Conservation (phyloP, 129 eudicot genomes). For the carrot (Daucus carota) region DNA sequence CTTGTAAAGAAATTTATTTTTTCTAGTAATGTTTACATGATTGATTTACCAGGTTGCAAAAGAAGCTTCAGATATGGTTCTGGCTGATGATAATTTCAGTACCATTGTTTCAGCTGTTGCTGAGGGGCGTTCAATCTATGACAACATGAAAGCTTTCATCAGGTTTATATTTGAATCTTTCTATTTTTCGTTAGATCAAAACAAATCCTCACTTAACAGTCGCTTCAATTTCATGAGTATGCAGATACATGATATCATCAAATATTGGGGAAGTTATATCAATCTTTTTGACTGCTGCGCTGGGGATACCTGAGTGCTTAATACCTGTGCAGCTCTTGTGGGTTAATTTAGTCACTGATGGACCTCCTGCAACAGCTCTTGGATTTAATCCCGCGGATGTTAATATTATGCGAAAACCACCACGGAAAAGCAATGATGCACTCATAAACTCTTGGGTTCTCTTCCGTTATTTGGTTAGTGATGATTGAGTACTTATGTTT, state of each 20-base stretch:
- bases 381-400: conserved; percentile 87
- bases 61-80: conserved; percentile 93
- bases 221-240: background rate
- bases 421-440: conserved; percentile 65
- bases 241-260: conserved; percentile 91
- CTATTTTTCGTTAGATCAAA: background rate
- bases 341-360: conserved; percentile 41
- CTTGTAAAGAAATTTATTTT: background rate
- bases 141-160: conserved; percentile 88
- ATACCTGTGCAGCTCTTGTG: conserved; percentile 76
- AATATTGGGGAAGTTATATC: conserved; percentile 84
- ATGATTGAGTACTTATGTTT: background rate
- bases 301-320: conserved; percentile 86
- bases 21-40: background rate
- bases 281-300: conserved; percentile 74
- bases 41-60: conserved; percentile 61
- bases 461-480: conserved; percentile 68
- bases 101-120: conserved; percentile 81
- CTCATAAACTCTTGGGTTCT: conserved; percentile 75
- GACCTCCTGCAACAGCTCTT: conserved; percentile 93
- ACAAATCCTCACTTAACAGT: background rate
- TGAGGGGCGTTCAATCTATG: conserved; percentile 80
- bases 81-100: conserved; percentile 86
- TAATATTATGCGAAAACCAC: conserved; percentile 84
- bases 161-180: conserved; percentile 23